phyloP scores from a whole-genome alignment of 2,329 filamentous ascomycete species.

The Diaporthe caulivora region DNA sequence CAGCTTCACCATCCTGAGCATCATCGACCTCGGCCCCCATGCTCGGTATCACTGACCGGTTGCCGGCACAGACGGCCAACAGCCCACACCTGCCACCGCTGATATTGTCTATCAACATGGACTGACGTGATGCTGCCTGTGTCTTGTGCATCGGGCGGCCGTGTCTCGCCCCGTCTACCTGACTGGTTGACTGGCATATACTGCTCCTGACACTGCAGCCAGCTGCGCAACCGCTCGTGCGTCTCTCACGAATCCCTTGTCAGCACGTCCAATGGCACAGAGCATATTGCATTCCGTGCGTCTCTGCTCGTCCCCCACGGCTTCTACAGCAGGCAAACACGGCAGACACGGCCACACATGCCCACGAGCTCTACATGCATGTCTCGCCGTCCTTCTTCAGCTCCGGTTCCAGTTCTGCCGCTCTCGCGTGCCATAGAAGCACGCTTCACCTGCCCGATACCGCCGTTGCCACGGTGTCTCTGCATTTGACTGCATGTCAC shows the following conservation, averaged over 20 bases:
- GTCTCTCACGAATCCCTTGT: background rate
- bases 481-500: conserved; percentile 14
- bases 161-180: background rate
- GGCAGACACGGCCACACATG: conserved; percentile 35
- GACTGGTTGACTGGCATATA: background rate
- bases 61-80: background rate
- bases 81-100: background rate
- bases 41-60: background rate
- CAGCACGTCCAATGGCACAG: conserved; percentile 14
- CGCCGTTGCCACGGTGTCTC: conserved; percentile 23
- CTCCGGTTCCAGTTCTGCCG: background rate
- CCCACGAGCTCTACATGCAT: conserved; percentile 8
- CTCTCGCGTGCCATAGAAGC: no score
- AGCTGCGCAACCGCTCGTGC: conserved; percentile 16
- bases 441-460: background rate
- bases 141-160: background rate
- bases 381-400: conserved; percentile 3
- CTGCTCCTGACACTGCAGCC: conserved; percentile 11
- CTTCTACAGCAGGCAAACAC: conserved; percentile 36
- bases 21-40: background rate
- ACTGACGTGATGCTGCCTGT: background rate
- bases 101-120: background rate
- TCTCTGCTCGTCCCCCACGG: conserved; percentile 30
- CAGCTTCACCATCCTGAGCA: background rate
- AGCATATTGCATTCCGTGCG: conserved; percentile 14